phyloP scores from a whole-genome alignment of 805 yeast genomes.

The Ogataea siamensis region DNA sequence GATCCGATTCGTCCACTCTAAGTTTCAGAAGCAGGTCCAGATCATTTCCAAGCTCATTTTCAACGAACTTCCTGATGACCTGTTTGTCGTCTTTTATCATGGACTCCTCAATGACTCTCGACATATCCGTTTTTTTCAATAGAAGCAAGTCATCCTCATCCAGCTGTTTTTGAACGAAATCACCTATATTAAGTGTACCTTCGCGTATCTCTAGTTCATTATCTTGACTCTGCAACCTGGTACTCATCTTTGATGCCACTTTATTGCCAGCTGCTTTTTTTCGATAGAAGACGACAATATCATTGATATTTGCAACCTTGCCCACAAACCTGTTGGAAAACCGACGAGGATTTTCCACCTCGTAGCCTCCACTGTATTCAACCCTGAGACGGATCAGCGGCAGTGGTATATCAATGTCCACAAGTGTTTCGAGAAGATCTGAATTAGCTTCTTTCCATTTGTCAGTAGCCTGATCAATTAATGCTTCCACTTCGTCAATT shows the following conservation, averaged over 20 bases:
- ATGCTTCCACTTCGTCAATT: constrained; percentile 58
- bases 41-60: constrained; percentile 52
- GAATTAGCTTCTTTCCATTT: constrained; percentile 41
- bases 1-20: constrained; percentile 16
- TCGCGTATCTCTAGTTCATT: constrained; percentile 29
- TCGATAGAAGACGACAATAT: constrained; percentile 69
- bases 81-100: constrained; percentile 82
- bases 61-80: constrained; percentile 63
- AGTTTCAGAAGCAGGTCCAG: constrained; percentile 46
- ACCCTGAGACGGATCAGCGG: constrained; percentile 83
- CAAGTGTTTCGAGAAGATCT: constrained; percentile 29
- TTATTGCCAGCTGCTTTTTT: constrained; percentile 30
- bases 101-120: constrained; percentile 66
- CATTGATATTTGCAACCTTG: constrained; percentile 85
- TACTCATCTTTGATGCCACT: constrained; percentile 16
- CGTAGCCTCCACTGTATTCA: constrained; percentile 87
- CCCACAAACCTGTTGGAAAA: constrained; percentile 91
- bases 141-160: constrained; percentile 62
- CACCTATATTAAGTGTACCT: constrained; percentile 32
- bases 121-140: constrained; percentile 73
- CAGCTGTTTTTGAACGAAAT: constrained; percentile 61
- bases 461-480: constrained; percentile 58
- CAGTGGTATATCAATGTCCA: constrained; percentile 51
- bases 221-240: constrained; percentile 39
- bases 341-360: constrained; percentile 85